Base-by-base conservation (phyloP, 768 basidiomycete genomes). In the Boletus sp. region DNA sequence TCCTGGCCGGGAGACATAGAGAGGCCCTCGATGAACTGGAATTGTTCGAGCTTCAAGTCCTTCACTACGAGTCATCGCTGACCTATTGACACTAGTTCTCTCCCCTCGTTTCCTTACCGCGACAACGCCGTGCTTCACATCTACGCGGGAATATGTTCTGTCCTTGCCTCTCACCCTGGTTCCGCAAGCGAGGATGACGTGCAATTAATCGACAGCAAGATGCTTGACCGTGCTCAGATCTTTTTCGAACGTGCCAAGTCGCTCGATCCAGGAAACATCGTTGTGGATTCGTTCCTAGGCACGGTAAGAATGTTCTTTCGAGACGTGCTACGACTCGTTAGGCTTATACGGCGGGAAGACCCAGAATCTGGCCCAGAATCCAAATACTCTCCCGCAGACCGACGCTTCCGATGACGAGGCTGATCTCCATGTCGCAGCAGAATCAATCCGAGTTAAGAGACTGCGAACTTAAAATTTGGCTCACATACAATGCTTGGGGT, bases 11-110 rank as follows among this genome's bases (percentile, higher is more conserved):
- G 5, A 79, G 78, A 65, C 78, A 89, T 63, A 78, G 79, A 54
- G 83, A 87, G 52, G 94, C 94, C 1, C 74, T 94, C 53, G 89
- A 92, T 58, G 91, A 97, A 67, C 75, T 96, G 12, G 91, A 94
- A 67, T 78, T 94, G 92, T 94, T 73, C 61, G 83, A 72, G 17
- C 44, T 48, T 53, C 47, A 56, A 47, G 40, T 46, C 24, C 50
- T 56, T 46, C 49, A 46, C 44, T 40, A 20, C 20, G 12, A 20
- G 5, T 40, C 18, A 9, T 47, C 8, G 45, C 46, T 60, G n/a
- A 59, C 24, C 49, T 46, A 46, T 52, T 8, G 36, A 44, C 39
- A 29, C 42, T 60, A 93, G 93, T 28, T 95, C 91, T 69, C 79
- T 96, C 6, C 90, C 92, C 1, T 89, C 91, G 3, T 88, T 90